phyloP scores from a whole-genome alignment of 139 green algal species.

The Chlamydomonas sphaeroides region DNA sequence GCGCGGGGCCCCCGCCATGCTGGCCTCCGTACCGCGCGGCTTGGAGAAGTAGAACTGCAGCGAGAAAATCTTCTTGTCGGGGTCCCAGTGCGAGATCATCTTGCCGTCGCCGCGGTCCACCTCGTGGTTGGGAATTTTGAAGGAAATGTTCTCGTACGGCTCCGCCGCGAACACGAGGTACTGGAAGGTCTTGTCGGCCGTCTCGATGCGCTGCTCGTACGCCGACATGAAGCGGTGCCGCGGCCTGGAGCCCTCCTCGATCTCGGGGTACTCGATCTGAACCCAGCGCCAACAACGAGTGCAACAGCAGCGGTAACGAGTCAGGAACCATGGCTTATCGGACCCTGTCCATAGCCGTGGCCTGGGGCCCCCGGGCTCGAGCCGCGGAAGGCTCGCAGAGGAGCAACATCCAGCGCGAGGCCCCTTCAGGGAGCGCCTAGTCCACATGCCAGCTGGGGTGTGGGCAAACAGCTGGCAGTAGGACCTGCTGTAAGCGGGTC shows the following conservation, averaged over 20 bases:
- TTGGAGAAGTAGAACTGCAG: constrained; percentile 87
- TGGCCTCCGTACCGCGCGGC: neutral
- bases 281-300: no score
- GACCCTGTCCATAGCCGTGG: no score
- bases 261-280: constrained; percentile 98
- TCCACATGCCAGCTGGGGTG: no score
- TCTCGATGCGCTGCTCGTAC: constrained; percentile 95
- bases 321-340: no score
- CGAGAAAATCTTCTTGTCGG: constrained; percentile 87
- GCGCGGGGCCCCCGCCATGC: neutral
- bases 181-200: constrained; percentile 90
- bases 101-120: constrained; percentile 83
- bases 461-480: no score
- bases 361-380: no score
- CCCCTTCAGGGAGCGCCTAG: no score
- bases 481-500: no score
- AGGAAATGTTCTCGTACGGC: constrained; percentile 97
- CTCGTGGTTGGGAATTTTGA: constrained; percentile 96
- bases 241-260: constrained; percentile 89
- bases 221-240: constrained; percentile 97
- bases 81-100: constrained; percentile 96
- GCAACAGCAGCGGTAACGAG: no score
- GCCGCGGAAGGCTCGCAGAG: no score
- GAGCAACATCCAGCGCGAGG: no score
- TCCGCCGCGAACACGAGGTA: constrained; percentile 98